Percentiles rank a stretch among this genome's conserved stretches.
Conservation (phyloP, 1,284 basidiomycete genomes). For the Pholiota adiposa region DNA sequence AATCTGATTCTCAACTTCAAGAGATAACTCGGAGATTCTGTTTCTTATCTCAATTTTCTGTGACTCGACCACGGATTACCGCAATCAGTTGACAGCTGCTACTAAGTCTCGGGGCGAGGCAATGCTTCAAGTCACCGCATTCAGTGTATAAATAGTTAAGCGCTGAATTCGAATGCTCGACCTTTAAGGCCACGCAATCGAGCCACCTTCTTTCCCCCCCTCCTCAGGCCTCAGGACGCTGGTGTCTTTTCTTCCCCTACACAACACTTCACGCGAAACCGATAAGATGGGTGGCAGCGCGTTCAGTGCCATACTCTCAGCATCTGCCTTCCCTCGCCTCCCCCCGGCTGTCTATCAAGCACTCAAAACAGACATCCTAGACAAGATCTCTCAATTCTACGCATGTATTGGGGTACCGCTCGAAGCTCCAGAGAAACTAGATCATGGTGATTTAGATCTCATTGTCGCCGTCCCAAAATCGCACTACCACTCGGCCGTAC, state of each 20-base stretch:
- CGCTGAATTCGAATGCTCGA: not conserved
- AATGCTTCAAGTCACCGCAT: not conserved
- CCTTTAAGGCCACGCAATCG: not conserved
- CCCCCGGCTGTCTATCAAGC: constrained; percentile 52
- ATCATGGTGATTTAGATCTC: constrained; percentile 71
- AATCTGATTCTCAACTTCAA: too few relatives aligned
- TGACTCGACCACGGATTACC: too few relatives aligned
- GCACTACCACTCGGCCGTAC: constrained; percentile 24
- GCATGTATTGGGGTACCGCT: constrained; percentile 52
- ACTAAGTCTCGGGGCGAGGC: too few relatives aligned
- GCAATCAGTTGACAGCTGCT: not conserved
- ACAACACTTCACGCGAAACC: too few relatives aligned
- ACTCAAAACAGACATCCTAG: constrained; percentile 49
- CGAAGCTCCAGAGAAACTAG: constrained; percentile 65
- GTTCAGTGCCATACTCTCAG: constrained; percentile 50
- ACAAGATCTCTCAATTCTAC: constrained; percentile 50
- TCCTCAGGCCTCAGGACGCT: not conserved
- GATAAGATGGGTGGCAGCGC: constrained; percentile 69
- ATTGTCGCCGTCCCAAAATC: constrained; percentile 51
- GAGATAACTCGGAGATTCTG: too few relatives aligned
- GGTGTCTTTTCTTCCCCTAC: too few relatives aligned
- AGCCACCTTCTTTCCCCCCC: too few relatives aligned
- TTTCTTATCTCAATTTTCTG: too few relatives aligned
- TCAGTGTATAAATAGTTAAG: not conserved
- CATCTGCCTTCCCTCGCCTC: constrained; percentile 60